A percentile compares a stretch with the other conserved stretches of the same genome.
phyloP scores from a whole-genome alignment of 495 filamentous ascomycete genomes.

The Penicillium salamii region DNA sequence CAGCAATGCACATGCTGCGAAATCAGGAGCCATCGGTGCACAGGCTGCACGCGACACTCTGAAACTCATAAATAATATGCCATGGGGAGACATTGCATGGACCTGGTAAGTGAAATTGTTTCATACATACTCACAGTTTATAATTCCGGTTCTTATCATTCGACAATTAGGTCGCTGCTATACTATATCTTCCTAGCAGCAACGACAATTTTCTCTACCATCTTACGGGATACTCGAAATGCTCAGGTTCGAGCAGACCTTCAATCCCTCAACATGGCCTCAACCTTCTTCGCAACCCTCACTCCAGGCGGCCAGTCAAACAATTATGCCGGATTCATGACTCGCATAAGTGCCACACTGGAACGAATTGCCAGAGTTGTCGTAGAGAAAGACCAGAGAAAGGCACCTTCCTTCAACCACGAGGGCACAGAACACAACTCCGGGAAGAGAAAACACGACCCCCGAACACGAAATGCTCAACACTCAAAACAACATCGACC shows the following conservation, averaged over 20 bases:
- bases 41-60: constrained; percentile 87
- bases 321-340: constrained; percentile 83
- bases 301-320: constrained; percentile 61
- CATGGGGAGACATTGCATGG: constrained; percentile 87
- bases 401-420: constrained; percentile 9
- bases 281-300: constrained; percentile 79
- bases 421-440: constrained; percentile 12
- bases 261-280: constrained; percentile 79
- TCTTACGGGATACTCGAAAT: constrained; percentile 84
- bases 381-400: constrained; percentile 78
- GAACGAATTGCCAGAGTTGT: constrained; percentile 85
- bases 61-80: constrained; percentile 85
- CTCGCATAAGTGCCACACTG: constrained; percentile 83
- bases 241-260: constrained; percentile 79
- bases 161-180: constrained; percentile 69
- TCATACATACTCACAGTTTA: neutral
- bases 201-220: constrained; percentile 90
- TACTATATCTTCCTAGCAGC: constrained; percentile 94
- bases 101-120: constrained; percentile 79
- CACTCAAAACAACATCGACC: constrained; percentile 12
- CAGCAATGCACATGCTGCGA: constrained; percentile 67
- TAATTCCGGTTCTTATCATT: constrained; percentile 6
- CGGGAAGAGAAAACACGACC: constrained; percentile 10
- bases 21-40: constrained; percentile 66
- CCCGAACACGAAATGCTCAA: constrained; percentile 1